Base-by-base conservation (phyloP, 169 alveolate species). In the Plasmodium billcollinsi region DNA sequence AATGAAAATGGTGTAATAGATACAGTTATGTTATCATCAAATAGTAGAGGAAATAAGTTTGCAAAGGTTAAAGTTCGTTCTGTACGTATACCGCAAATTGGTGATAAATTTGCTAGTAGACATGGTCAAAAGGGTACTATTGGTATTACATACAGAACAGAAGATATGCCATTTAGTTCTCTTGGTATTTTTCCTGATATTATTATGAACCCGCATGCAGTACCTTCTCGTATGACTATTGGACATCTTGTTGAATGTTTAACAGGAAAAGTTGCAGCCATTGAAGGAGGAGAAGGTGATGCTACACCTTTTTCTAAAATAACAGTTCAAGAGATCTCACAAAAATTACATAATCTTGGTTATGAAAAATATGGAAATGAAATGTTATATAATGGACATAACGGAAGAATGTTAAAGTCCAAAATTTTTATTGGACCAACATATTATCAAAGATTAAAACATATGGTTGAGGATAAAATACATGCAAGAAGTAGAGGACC, bases 211-310 rank as follows among this genome's bases (percentile, higher is more conserved):
- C 99, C 99, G 12, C 99, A 99, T 91, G 99, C 99, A 80, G 99
- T 99, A 69, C 99, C 99, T 14, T 97, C 99, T 49, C 98, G 99
- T 61, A 99, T 99, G 99, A 99, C 99, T 8, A 98, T 99, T 74
- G 99, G 99, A 2, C 99, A 99, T 95, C 95, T 99, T 95, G 99
- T 99, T 59, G 99, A 99, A 95, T 98, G 99, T 88, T 95, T 99
- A 45, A 95, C 97, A 43, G 98, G 99, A 14, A 99, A 99, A 95
- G 99, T 98, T 14, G 99, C 99, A 0, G 97, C 99, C 15, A 94
- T 98, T 33, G 97, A 96, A 74, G 99, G 99, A 0, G 95, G 96
- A 89, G 99, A 98, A 88, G 99, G 99, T 14, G 99, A 99, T 95
- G 99, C 99, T 14, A 99, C 99, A 5, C 99, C 99, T 7, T 99